Evolutionary conservation across 169 alveolate species (phyloP), one percentile per base, ranked within the genome.

Genomic region (Plasmodium gaboni): DNA sequence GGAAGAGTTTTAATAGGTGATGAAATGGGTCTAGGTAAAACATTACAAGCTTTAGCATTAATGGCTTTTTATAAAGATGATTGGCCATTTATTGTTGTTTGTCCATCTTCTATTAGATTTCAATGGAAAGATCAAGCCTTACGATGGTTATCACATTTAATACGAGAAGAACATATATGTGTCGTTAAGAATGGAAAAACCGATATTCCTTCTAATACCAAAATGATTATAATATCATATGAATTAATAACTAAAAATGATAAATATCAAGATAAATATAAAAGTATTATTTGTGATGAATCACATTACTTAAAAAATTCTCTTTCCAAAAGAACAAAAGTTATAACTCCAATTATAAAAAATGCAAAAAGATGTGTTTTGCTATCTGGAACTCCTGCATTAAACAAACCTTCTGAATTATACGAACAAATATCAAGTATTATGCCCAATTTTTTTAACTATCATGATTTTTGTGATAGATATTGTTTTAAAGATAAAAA

Each of bases 21-120:
- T 89, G 99, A 98, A 86, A 98, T 98, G 99, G 99, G 99, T 3
- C 98, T 98, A 13, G 99, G 99, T 42, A 99, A 99, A 92, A 98
- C 99, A 2, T 94, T 97, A 4, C 99, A 98, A 92, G 99, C 99
- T 13, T 94, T 99, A 63, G 97, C 98, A 1, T 74, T 97, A 17
- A 95, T 99, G 24, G 97, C 98, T 73, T 86, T 94, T 60, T 98
- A 97, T 94, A 67, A 90, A 44, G 94, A 93, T 1, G 98, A 97
- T 42, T 98, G 99, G 99, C 99, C 99, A 7, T 95, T 98, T 53
- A 91, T 98, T 61, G 97, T 98, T 50, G 94, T 98, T 7, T 95
- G 99, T 92, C 99, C 99, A 0, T 93, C 99, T 10, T 96, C 99
- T 15, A 91, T 98, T 50, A 92, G 98, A 50, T 96, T 94, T 94